Conservation (phyloP, 2,329 filamentous ascomycete species). For the Aspergillus floridensis region DNA sequence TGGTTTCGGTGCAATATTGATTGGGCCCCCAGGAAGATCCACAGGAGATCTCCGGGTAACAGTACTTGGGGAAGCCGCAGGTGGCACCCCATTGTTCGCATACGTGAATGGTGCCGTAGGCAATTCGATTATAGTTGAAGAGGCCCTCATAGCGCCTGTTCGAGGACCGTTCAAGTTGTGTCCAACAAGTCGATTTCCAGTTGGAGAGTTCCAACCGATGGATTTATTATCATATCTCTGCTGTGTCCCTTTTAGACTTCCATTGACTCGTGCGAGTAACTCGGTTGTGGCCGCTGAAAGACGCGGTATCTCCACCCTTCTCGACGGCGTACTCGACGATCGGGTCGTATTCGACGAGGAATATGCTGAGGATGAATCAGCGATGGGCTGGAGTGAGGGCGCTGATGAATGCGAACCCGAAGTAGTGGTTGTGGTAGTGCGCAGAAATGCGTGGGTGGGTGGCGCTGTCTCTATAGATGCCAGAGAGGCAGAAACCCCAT, state of each 20-base stretch:
- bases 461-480: conserved; percentile 25
- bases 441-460: conserved; percentile 16
- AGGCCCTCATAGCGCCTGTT: conserved; percentile 21
- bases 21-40: conserved; percentile 6
- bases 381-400: conserved; percentile 7
- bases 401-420: conserved; percentile 16
- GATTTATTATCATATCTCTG: conserved; percentile 16
- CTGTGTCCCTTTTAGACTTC: conserved; percentile 18
- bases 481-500: conserved; percentile 22
- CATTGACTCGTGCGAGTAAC: conserved; percentile 25
- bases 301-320: conserved; percentile 23
- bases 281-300: conserved; percentile 27
- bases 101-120: conserved; percentile 24
- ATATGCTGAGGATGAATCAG: conserved; percentile 10
- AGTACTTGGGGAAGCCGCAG: conserved; percentile 8
- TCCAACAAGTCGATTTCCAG: conserved; percentile 1
- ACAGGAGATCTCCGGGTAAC: conserved; percentile 2
- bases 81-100: conserved; percentile 14
- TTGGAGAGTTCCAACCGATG: conserved; percentile 12
- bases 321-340: conserved; percentile 10
- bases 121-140: conserved; percentile 26
- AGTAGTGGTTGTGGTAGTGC: conserved; percentile 8
- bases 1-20: conserved; percentile 17
- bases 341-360: conserved; percentile 10
- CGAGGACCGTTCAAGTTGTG: conserved; percentile 6